Evolutionary conservation across 1,284 basidiomycete genomes (phyloP).

Genomic region (Moesziomyces antarcticus): DNA sequence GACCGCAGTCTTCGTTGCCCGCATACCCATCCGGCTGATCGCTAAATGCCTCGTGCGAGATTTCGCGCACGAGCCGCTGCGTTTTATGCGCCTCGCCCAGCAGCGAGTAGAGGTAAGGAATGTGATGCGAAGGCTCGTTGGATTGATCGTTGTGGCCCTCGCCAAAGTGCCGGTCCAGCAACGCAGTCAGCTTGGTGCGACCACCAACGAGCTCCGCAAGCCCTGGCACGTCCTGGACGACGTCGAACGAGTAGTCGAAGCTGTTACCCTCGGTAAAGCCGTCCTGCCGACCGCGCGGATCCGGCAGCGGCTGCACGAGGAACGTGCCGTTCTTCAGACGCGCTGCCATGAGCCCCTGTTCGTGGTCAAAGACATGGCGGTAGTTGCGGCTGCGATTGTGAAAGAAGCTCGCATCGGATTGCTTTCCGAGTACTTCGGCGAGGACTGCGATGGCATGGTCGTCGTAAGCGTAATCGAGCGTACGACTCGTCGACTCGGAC

Average conservation of each 20-base stretch:
- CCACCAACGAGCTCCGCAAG: conserved; percentile 78
- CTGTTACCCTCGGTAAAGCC: conserved; percentile 86
- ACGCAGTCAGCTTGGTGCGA: conserved; percentile 74
- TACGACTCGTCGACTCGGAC: conserved; percentile 44
- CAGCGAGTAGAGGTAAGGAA: conserved; percentile 82
- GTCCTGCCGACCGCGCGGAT: conserved; percentile 76
- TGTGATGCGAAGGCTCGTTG: conserved; percentile 84
- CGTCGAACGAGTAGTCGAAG: conserved; percentile 48
- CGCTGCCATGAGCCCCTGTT: conserved; percentile 84
- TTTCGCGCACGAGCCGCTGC: conserved; percentile 77
- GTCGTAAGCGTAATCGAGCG: conserved; percentile 78
- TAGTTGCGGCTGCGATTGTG: conserved; percentile 73
- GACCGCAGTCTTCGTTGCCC: conserved; percentile 88
- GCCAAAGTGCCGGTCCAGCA: conserved; percentile 80
- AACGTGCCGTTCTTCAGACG: conserved; percentile 74
- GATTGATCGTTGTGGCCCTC: conserved; percentile 84
- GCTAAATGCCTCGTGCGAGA: conserved; percentile 76
- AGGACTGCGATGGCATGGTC: conserved; percentile 79
- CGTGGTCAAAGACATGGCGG: conserved; percentile 77
- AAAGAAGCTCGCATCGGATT: conserved; percentile 72
- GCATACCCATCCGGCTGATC: conserved; percentile 76
- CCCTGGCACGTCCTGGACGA: conserved; percentile 73
- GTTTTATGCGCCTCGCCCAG: conserved; percentile 77
- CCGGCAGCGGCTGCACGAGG: conserved; percentile 38
- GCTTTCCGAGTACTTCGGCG: conserved; percentile 72